These are phyloP conservation scores for Knufia fluminis DNA, from an alignment of 2,329 filamentous ascomycete species.

Conservation along the genomic window DNA sequence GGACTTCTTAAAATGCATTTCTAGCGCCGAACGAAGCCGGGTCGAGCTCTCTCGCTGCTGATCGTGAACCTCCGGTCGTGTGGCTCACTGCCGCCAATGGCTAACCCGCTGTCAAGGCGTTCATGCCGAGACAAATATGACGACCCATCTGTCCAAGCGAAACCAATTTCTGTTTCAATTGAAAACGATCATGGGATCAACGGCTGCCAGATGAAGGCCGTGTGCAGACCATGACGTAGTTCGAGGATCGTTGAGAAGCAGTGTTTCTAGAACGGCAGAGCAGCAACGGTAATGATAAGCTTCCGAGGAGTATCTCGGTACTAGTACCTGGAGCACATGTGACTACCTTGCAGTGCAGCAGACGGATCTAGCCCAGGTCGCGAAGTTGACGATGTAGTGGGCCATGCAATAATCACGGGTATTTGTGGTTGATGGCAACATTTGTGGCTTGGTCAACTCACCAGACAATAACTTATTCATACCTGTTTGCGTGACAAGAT, in stretches of 20 bases:
- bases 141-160: background rate
- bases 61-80: background rate
- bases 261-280: background rate
- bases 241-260: too few relatives aligned
- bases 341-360: background rate
- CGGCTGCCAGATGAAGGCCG: too few relatives aligned
- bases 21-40: background rate
- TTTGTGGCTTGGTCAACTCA: background rate
- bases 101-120: background rate
- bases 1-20: background rate
- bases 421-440: too few relatives aligned
- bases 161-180: background rate
- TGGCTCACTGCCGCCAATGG: background rate
- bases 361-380: background rate
- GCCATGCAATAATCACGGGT: too few relatives aligned
- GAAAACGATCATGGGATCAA: background rate
- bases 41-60: background rate
- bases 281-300: background rate
- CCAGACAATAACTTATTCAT: background rate
- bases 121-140: background rate
- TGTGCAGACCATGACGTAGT: too few relatives aligned
- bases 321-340: background rate
- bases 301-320: background rate
- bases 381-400: background rate
- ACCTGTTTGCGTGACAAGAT: background rate